These are phyloP conservation scores for Meripilus lineatus DNA, from an alignment of 1,284 basidiomycete species.

Conservation along the genomic window DNA sequence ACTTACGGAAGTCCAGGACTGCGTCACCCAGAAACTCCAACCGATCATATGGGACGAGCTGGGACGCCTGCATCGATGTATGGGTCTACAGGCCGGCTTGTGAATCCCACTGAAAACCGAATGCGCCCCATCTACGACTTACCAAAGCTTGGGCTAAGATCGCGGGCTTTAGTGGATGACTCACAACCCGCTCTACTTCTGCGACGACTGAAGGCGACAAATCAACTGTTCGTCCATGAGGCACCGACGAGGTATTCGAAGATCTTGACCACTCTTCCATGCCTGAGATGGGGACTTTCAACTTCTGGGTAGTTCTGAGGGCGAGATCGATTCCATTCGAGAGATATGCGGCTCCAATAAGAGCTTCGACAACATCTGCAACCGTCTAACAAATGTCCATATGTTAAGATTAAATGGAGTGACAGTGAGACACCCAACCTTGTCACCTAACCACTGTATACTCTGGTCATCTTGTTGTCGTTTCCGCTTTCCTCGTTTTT, in stretches of 20 bases:
- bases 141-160: slow-evolving; percentile 72
- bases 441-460: slow-evolving; percentile 68
- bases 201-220: slow-evolving; percentile 36
- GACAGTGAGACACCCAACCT: slow-evolving; percentile 38
- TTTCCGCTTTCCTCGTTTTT: slow-evolving; percentile 30
- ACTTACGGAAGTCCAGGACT: slow-evolving; percentile 72
- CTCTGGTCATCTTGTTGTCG: slow-evolving; percentile 41
- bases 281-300: slow-evolving; percentile 56
- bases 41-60: slow-evolving; percentile 60
- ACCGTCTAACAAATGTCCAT: slow-evolving; percentile 45
- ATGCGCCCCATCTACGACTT: slow-evolving; percentile 8
- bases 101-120: no score
- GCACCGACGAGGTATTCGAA: slow-evolving; percentile 26
- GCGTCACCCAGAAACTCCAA: slow-evolving; percentile 82
- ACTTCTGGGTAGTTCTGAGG: slow-evolving; percentile 53
- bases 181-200: slow-evolving; percentile 59
- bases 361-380: slow-evolving; percentile 77
- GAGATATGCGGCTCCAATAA: slow-evolving; percentile 75
- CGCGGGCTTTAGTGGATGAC: slow-evolving; percentile 55
- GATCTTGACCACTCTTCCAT: slow-evolving; percentile 71
- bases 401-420: slow-evolving; percentile 6
- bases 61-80: slow-evolving; percentile 48
- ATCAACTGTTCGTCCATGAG: slow-evolving; percentile 26
- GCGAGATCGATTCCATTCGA: slow-evolving; percentile 63
- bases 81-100: slow-evolving; percentile 53